Evolutionary conservation across 306 rosid species (phyloP).

Genomic region (Herpetospermum pedunculosum): DNA sequence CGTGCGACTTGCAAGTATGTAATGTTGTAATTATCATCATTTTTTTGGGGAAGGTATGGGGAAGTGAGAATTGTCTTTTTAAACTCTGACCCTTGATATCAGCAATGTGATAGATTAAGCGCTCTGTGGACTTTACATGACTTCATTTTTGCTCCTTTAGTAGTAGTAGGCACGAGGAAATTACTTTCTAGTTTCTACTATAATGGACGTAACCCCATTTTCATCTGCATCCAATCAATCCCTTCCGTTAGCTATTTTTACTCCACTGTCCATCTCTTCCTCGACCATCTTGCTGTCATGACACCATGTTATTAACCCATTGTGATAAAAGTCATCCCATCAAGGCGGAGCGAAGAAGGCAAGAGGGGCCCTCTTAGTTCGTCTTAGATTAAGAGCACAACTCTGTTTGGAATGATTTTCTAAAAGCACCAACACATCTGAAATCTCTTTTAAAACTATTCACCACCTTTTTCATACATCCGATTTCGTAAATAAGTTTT

Average conservation of each 20-base stretch:
- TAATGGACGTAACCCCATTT: neutral
- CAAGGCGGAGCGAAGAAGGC: too few relatives aligned
- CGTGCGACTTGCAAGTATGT: conserved; percentile 75
- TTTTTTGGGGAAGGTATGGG: neutral
- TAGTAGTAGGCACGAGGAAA: neutral
- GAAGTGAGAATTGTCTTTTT: neutral
- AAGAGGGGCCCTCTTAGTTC: too few relatives aligned
- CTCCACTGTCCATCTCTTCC: neutral
- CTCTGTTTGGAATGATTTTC: too few relatives aligned
- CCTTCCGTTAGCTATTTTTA: neutral
- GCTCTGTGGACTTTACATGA: neutral
- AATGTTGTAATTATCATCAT: neutral
- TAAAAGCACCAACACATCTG: too few relatives aligned
- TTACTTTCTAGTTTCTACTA: neutral
- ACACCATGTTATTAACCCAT: neutral
- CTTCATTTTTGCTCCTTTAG: neutral
- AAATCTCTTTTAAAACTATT: too few relatives aligned
- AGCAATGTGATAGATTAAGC: neutral
- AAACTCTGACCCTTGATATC: neutral
- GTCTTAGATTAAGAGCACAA: too few relatives aligned
- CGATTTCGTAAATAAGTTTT: too few relatives aligned
- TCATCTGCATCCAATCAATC: neutral
- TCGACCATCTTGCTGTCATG: neutral
- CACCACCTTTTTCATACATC: too few relatives aligned
- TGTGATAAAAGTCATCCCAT: neutral